These are phyloP conservation scores for Colletotrichum sp. DNA, from an alignment of 2,329 filamentous ascomycete genomes.

Conservation along the genomic window DNA sequence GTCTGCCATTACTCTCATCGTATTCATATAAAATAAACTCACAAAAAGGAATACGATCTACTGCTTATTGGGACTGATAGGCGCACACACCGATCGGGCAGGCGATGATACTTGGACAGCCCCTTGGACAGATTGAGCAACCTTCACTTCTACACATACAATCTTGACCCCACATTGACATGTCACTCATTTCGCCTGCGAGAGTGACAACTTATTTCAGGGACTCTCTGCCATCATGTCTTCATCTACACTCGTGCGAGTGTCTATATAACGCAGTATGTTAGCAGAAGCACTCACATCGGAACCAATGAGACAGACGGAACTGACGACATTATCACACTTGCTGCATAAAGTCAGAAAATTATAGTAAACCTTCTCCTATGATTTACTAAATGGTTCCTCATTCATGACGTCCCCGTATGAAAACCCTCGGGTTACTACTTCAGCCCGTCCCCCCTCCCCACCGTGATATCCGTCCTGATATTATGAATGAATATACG, in stretches of 20 bases:
- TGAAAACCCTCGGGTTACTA: neutral
- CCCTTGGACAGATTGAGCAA: neutral
- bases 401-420: neutral
- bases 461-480: no score
- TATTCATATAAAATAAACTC: neutral
- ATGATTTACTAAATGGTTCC: fast-evolving
- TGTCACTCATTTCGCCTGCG: no score
- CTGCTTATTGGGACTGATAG: neutral
- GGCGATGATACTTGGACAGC: neutral
- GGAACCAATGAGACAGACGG: neutral
- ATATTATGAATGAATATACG: neutral
- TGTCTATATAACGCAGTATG: neutral
- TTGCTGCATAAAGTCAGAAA: no score
- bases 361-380: neutral
- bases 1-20: neutral
- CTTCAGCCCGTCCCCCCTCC: no score
- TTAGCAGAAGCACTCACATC: neutral
- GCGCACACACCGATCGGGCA: neutral
- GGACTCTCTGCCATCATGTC: no score
- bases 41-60: neutral
- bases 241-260: neutral
- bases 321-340: no score
- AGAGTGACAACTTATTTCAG: no score
- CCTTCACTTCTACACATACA: no score
- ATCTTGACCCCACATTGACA: no score